A percentile compares a stretch with the other conserved stretches of the same genome.
Evolutionary conservation across 768 basidiomycete genomes (phyloP).

Genomic region (Hypholoma sublateritium): DNA sequence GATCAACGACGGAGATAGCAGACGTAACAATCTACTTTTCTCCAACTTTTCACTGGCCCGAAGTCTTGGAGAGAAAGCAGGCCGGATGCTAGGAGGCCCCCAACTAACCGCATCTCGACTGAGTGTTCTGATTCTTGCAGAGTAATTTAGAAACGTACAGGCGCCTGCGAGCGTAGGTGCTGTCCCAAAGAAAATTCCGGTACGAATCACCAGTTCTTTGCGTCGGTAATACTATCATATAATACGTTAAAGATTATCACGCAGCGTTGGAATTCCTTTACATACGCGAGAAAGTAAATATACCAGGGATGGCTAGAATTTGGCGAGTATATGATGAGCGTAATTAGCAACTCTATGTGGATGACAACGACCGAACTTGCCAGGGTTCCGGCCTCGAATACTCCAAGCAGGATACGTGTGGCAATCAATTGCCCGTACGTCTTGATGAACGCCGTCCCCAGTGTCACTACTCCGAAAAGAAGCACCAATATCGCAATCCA

Average conservation of each 20-base stretch:
- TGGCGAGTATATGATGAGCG: neutral
- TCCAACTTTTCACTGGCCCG: slow-evolving; percentile 30
- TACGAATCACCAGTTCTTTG: slow-evolving; percentile 28
- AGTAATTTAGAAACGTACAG: slow-evolving; percentile 17
- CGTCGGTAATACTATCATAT: slow-evolving; percentile 28
- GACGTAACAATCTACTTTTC: slow-evolving; percentile 18
- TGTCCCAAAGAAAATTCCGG: slow-evolving; percentile 31
- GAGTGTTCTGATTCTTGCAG: neutral
- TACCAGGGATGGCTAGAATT: slow-evolving; percentile 30
- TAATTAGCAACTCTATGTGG: neutral
- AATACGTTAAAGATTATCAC: slow-evolving; percentile 1
- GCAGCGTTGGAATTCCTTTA: neutral
- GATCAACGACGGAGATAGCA: too few species aligned
- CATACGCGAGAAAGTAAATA: slow-evolving; percentile 34
- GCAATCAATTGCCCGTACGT: slow-evolving; percentile 2
- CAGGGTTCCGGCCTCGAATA: slow-evolving; percentile 28
- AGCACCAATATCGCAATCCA: slow-evolving; percentile 36
- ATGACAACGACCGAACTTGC: slow-evolving; percentile 16
- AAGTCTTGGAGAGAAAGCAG: slow-evolving; percentile 28
- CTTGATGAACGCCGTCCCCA: slow-evolving; percentile 28
- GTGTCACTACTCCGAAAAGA: slow-evolving; percentile 32
- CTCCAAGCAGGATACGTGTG: slow-evolving; percentile 4
- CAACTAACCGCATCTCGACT: slow-evolving; percentile 17
- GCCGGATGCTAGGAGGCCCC: slow-evolving; percentile 34
- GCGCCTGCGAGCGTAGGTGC: slow-evolving; percentile 31